Evolutionary conservation across 805 yeast species (phyloP), one percentile per base, ranked within the genome.

Genomic region (Geotrichum ghanense): DNA sequence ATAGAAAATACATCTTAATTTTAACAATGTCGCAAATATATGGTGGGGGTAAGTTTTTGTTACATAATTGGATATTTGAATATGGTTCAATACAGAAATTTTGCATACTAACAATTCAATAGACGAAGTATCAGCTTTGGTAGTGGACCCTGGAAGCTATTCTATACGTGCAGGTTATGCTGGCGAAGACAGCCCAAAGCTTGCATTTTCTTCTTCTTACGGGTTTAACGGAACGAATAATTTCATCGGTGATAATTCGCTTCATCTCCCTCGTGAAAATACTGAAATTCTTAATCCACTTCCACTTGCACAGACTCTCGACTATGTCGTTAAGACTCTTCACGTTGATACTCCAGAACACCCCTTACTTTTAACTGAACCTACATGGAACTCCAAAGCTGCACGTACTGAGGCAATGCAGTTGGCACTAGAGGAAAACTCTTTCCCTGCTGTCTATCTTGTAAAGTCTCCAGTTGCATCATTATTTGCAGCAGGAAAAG

Each of bases 111-210:
- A 31, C 37, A 10, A 31, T 31, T n/a, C 7, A 31, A 31, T 31
- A 31, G 92, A 90, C 66, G 98, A 90, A 62, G 82, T 92, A 52
- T 79, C 87, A 52, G 95, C 97, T 23, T 72, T 92, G 2, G 95
- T 90, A 26, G 71, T 90, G 22, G 97, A 92, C 59, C 89, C 95
- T 1, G 97, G 97, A 27, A 81, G 95, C 9, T 78, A 72, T 51
- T 68, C 78, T 49, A 87, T 96, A 3, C 78, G 90, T 45, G 78
- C 82, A 17, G 98, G 98, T 1, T 88, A 77, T 63, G 89, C 97
- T 2, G 97, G 97, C 9, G 90, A 87, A 48, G 96, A 89, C 60
- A 73, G 77, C 46, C 98, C 98, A 9, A 76, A 81, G 52, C 67
- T 79, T 3, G 76, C 83, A 21, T 63, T 81, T 12, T 90, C 96